Evolutionary conservation across 2,329 filamentous ascomycete species (phyloP).

Genomic region (Epichloe brachyelytri): DNA sequence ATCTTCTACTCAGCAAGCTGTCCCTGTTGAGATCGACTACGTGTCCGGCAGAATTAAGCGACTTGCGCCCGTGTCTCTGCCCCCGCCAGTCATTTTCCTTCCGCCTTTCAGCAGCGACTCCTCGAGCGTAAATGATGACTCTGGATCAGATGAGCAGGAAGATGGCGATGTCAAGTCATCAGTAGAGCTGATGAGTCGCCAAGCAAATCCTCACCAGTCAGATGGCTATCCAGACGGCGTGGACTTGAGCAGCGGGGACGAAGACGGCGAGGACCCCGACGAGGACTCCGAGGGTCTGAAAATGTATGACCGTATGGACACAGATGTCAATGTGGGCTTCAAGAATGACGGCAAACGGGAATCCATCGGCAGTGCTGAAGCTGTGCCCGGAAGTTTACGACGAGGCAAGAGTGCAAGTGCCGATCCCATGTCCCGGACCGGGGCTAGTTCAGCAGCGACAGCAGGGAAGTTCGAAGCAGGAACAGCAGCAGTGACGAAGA

Average conservation of each 20-base stretch:
- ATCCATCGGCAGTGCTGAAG: conserved; percentile 20
- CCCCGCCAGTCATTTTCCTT: conserved; percentile 40
- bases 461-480: conserved; percentile 25
- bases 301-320: conserved; percentile 16
- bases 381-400: conserved; percentile 18
- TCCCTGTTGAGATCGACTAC: conserved; percentile 31
- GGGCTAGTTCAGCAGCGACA: conserved; percentile 27
- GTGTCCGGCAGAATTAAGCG: conserved; percentile 27
- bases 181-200: conserved; percentile 19
- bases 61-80: conserved; percentile 34
- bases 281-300: conserved; percentile 13
- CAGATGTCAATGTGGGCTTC: conserved; percentile 1
- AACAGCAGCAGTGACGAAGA: conserved; percentile 18
- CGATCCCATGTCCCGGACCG: conserved; percentile 14
- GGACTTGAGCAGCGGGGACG: conserved; percentile 28
- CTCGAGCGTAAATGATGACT: conserved; percentile 19
- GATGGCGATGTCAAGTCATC: conserved; percentile 16
- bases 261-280: conserved; percentile 27
- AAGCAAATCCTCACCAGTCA: conserved; percentile 25
- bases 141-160: conserved; percentile 15
- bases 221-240: conserved; percentile 28
- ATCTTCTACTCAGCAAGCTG: neutral
- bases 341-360: conserved; percentile 5
- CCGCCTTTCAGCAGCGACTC: conserved; percentile 31
- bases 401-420: conserved; percentile 20